Percentiles rank a stretch among this genome's conserved stretches.
These are phyloP conservation scores for Trichoderma pleuroti DNA, from an alignment of 2,329 filamentous ascomycete species.

Conservation along the genomic window DNA sequence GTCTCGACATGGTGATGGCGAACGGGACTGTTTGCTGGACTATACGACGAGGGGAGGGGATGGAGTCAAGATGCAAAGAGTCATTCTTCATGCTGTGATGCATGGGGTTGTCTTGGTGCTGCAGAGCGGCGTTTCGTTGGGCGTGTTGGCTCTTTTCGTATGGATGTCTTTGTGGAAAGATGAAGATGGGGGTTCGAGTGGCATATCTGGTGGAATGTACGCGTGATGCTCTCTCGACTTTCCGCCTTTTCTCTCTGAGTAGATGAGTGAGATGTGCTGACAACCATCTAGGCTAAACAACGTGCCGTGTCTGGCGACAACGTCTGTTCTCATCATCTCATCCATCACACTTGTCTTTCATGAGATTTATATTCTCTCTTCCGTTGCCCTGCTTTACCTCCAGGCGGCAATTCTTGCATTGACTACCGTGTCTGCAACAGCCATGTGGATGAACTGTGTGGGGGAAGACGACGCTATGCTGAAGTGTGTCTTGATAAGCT, in stretches of 20 bases:
- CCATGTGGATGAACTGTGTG: conserved; percentile 26
- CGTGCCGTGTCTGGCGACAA: conserved; percentile 24
- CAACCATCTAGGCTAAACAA: conserved; percentile 27
- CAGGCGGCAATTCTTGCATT: conserved; percentile 28
- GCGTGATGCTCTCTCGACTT: no score
- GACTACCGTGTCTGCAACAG: conserved; percentile 22
- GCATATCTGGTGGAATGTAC: conserved; percentile 25
- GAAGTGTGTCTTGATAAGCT: conserved; percentile 29
- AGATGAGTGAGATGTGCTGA: conserved; percentile 6
- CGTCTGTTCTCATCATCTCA: conserved; percentile 24
- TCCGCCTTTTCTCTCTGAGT: not conserved
- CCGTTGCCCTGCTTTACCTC: conserved; percentile 27
- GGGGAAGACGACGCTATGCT: conserved; percentile 23
- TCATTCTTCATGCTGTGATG: conserved; percentile 17
- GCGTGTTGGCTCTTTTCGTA: conserved; percentile 27
- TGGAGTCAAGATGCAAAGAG: conserved; percentile 21
- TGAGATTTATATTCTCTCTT: conserved; percentile 28
- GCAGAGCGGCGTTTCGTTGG: conserved; percentile 27
- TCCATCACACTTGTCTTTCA: conserved; percentile 26
- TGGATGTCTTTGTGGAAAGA: conserved; percentile 28
- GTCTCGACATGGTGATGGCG: not conserved
- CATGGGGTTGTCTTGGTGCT: conserved; percentile 29
- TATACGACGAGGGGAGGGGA: not conserved
- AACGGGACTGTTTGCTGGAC: not conserved
- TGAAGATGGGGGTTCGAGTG: conserved; percentile 23